A percentile compares a stretch with the other conserved stretches of the same genome.
These are phyloP conservation scores for Chenopodium formosanum DNA, from an alignment of 148 eudicot species.

Conservation along the genomic window DNA sequence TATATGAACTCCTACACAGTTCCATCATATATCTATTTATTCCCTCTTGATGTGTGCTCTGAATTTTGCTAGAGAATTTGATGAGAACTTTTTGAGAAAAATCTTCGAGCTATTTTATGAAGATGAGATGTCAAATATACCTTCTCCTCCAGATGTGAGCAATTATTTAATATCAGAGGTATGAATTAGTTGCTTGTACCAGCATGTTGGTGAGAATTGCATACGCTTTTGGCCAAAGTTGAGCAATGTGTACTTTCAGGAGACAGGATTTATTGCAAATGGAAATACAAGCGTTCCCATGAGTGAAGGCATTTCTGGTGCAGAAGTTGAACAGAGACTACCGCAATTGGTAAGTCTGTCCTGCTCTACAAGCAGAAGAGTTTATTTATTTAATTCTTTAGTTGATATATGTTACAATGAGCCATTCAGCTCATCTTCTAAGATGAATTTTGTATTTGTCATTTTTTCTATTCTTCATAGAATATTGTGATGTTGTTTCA, in stretches of 20 bases:
- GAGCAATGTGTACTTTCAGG: conserved; percentile 40
- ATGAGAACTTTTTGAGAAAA: conserved; percentile 59
- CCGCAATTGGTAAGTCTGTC: conserved; percentile 20
- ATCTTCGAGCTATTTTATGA: conserved; percentile 69
- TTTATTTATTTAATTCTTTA: conserved; percentile 10
- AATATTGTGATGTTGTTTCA: background rate
- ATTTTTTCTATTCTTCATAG: background rate
- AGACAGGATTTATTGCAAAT: conserved; percentile 62
- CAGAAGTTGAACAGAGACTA: conserved; percentile 70
- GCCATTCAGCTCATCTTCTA: background rate
- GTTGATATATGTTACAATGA: background rate
- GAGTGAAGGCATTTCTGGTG: conserved; percentile 73
- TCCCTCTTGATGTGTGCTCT: conserved; percentile 5
- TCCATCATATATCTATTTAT: background rate
- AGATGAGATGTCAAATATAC: conserved; percentile 71
- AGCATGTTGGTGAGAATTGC: conserved; percentile 9
- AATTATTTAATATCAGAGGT: conserved; percentile 91
- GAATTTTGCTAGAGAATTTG: conserved; percentile 65
- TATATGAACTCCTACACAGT: background rate
- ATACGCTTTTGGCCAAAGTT: conserved; percentile 6
- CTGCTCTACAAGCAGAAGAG: background rate
- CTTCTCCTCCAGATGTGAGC: conserved; percentile 84
- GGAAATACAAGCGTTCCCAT: conserved; percentile 48
- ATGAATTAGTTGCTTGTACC: conserved; percentile 11
- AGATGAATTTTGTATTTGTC: background rate